A percentile compares a stretch with the other conserved stretches of the same genome.
Conservation (phyloP, 495 filamentous ascomycete species). For the Penicilliopsis zonata region DNA sequence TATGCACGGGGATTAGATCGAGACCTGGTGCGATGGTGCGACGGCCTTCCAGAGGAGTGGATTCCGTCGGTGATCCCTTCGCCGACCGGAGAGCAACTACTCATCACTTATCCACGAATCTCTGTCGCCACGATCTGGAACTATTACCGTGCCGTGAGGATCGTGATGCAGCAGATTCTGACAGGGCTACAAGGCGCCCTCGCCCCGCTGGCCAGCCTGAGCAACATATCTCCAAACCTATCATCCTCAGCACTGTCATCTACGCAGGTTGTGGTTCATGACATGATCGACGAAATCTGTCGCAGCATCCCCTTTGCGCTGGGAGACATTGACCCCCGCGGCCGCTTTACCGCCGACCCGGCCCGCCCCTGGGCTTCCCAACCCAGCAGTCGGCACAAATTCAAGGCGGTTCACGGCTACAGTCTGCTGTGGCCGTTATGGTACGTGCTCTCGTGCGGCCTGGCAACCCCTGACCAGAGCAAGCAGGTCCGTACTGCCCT, state of each 20-base stretch:
- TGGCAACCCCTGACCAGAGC: conserved; percentile 21
- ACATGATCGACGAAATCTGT: conserved; percentile 28
- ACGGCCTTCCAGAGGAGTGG: conserved; percentile 23
- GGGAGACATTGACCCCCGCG: conserved; percentile 25
- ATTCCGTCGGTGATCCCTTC: conserved; percentile 26
- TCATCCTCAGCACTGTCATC: not conserved
- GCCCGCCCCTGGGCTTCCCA: not conserved
- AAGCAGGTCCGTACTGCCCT: conserved; percentile 19
- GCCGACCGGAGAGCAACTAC: conserved; percentile 16
- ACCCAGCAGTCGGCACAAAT: too few species aligned
- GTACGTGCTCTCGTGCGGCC: conserved; percentile 24
- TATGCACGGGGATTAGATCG: conserved; percentile 13
- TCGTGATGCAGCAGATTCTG: conserved; percentile 23
- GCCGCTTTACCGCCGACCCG: too few species aligned
- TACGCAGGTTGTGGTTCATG: conserved; percentile 14
- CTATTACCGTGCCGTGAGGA: conserved; percentile 27
- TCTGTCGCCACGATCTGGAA: conserved; percentile 23
- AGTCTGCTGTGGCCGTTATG: conserved; percentile 32
- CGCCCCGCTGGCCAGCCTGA: conserved; percentile 4
- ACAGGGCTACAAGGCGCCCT: conserved; percentile 16
- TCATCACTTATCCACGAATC: conserved; percentile 24
- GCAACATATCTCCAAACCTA: too few species aligned
- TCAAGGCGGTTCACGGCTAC: conserved; percentile 15
- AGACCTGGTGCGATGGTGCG: conserved; percentile 25
- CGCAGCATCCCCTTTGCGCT: conserved; percentile 28